Conservation (phyloP, 345 rosid species). For the Rhodamnia argentea region DNA sequence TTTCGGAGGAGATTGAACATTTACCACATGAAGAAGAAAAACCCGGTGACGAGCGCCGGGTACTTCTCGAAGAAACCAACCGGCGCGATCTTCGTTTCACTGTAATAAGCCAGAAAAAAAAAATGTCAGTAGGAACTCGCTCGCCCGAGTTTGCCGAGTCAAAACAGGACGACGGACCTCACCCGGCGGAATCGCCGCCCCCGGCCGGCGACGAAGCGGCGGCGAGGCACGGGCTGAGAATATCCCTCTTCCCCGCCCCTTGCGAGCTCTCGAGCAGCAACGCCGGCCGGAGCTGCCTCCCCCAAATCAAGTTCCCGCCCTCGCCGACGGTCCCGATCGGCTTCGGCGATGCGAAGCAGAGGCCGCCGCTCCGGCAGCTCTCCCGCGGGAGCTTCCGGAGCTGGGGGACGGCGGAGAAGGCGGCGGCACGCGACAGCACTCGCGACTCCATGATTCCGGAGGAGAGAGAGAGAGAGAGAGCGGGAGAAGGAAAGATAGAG, state of each 20-base stretch:
- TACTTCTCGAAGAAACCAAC: conserved; percentile 60
- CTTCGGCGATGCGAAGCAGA: conserved; percentile 21
- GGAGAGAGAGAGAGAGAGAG: conserved; percentile 3
- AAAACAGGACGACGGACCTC: conserved; percentile 81
- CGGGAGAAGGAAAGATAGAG: not conserved
- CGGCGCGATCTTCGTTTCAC: conserved; percentile 43
- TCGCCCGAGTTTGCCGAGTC: conserved; percentile 9
- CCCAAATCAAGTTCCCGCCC: conserved; percentile 69
- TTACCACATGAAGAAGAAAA: conserved; percentile 98
- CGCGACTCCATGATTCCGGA: conserved; percentile 64
- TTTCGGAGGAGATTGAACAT: not conserved
- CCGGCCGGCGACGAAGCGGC: conserved; percentile 68
- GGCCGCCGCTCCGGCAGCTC: conserved; percentile 5
- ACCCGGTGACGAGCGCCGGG: conserved; percentile 81
- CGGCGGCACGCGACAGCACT: conserved; percentile 59
- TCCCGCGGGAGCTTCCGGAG: conserved; percentile 20
- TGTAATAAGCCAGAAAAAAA: conserved; percentile 22
- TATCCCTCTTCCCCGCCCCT: conserved; percentile 19
- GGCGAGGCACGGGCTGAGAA: conserved; percentile 39
- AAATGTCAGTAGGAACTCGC: conserved; percentile 10
- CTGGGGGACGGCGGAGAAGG: conserved; percentile 27
- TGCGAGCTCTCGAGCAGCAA: conserved; percentile 40
- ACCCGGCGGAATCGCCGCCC: conserved; percentile 92
- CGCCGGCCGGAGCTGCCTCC: conserved; percentile 76
- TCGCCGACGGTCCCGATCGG: conserved; percentile 50